Percentiles rank a stretch among this genome's conserved stretches.
phyloP scores from a whole-genome alignment of 805 yeast species.

The Blastobotrys attinorum region DNA sequence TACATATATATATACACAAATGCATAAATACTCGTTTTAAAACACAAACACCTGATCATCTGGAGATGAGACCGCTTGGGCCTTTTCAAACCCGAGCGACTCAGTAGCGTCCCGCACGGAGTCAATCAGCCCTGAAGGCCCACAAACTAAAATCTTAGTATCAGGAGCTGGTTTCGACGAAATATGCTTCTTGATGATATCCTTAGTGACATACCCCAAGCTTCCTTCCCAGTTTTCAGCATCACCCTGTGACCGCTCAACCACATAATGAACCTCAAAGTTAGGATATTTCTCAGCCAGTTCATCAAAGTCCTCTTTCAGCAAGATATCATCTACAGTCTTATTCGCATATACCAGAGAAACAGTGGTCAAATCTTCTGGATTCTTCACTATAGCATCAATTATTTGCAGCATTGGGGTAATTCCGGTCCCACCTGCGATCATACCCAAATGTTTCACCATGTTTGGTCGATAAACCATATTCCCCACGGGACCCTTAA shows the following conservation, averaged over 20 bases:
- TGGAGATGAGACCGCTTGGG: not conserved
- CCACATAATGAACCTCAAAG: conserved; percentile 62
- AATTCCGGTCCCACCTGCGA: conserved; percentile 95
- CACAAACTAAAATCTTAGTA: conserved; percentile 74
- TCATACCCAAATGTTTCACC: conserved; percentile 70
- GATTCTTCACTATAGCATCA: conserved; percentile 69
- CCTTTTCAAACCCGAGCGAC: not conserved
- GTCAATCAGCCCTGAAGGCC: conserved; percentile 83
- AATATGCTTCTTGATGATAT: conserved; percentile 51
- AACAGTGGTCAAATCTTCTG: conserved; percentile 70
- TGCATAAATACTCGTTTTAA: too few species aligned
- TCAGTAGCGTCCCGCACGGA: conserved; percentile 35
- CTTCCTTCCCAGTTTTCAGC: conserved; percentile 71
- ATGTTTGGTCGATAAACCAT: conserved; percentile 77
- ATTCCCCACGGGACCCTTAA: conserved; percentile 77
- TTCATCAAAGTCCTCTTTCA: conserved; percentile 70
- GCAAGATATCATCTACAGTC: conserved; percentile 67
- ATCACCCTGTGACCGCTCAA: conserved; percentile 44
- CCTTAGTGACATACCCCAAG: conserved; percentile 73
- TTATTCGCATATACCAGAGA: conserved; percentile 76
- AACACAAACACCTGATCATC: not conserved
- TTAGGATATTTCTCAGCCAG: conserved; percentile 38
- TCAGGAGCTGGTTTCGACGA: conserved; percentile 51
- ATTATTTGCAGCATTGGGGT: conserved; percentile 84
- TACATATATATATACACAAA: not conserved